Percentiles rank a stretch among this genome's conserved stretches.
These are phyloP conservation scores for Teunomyces tritomae DNA, from an alignment of 805 yeast genomes.

Conservation along the genomic window DNA sequence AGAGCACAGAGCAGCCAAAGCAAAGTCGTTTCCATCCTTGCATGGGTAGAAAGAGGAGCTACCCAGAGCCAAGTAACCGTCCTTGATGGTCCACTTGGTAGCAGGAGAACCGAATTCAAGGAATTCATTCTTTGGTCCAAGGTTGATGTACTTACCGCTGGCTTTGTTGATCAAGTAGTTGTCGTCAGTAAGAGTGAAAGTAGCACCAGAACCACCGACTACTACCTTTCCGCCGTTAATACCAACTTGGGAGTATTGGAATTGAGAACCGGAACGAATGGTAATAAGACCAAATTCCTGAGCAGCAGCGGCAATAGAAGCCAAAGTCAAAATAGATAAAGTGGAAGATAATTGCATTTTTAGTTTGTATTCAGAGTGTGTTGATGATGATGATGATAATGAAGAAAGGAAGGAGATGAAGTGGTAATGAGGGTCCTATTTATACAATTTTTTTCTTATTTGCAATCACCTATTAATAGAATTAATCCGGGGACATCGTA, in stretches of 20 bases:
- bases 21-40: conserved; percentile 2
- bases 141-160: conserved; percentile 15
- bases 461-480: neutral
- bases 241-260: conserved; percentile 17
- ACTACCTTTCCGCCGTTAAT: conserved; percentile 8
- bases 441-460: neutral
- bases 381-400: conserved; percentile 6
- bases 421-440: too few relatives aligned
- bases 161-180: conserved; percentile 18
- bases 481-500: neutral
- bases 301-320: conserved; percentile 23
- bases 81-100: conserved; percentile 10
- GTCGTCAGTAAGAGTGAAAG: conserved; percentile 23
- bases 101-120: conserved; percentile 5
- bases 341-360: conserved; percentile 13
- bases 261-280: conserved; percentile 24
- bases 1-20: conserved; percentile 8
- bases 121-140: conserved; percentile 7
- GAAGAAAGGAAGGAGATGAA: neutral
- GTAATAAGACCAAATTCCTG: conserved; percentile 17
- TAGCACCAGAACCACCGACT: conserved; percentile 10
- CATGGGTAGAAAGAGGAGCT: conserved; percentile 12
- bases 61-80: conserved; percentile 13
- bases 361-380: neutral
- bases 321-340: conserved; percentile 18